These are phyloP conservation scores for Sorghum bicolor DNA, from an alignment of 176 grass and related monocot species.

Conservation along the genomic window Sorghum_bicolor_NCBIv3 NC_012876.2:58298501-58299000, in stretches of 20 bases:
- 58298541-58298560: constrained; percentile 89
- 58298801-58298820: neutral
- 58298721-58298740: constrained; percentile 91
- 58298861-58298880: neutral
- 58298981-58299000: neutral
- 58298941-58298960: neutral
- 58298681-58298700: constrained; percentile 64
- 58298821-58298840: neutral
- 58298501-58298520: constrained; percentile 69
- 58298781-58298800: neutral
- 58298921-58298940: neutral
- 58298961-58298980: neutral
- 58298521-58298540: constrained; percentile 46
- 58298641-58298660: constrained; percentile 85
- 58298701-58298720: constrained; percentile 89
- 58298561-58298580: constrained; percentile 85
- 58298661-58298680: constrained; percentile 50
- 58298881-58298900: neutral
- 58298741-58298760: constrained; percentile 69
- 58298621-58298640: constrained; percentile 78
- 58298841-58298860: constrained; percentile 12
- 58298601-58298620: constrained; percentile 84
- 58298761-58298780: constrained; percentile 48
- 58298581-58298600: constrained; percentile 59
- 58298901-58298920: neutral